Percentiles rank a stretch among this genome's conserved stretches.
phyloP scores from a whole-genome alignment of 1,284 basidiomycete species.

The Sporisorium graminicola region DNA sequence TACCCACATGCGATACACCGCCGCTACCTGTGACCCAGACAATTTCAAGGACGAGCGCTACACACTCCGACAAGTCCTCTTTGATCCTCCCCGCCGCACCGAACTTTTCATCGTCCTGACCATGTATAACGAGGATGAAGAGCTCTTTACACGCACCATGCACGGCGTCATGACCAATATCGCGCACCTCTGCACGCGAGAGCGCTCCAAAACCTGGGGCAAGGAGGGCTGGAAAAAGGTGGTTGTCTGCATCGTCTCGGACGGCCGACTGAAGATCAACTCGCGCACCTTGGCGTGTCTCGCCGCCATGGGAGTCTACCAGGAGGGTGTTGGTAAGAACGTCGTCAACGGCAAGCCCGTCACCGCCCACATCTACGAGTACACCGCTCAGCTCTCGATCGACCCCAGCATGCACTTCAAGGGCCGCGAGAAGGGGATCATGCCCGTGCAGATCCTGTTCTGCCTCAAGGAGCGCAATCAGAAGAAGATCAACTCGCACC shows the following conservation, averaged over 20 bases:
- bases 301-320: conserved; percentile 85
- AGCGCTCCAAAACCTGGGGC: conserved; percentile 91
- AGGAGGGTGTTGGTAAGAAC: conserved; percentile 93
- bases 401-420: conserved; percentile 84
- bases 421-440: conserved; percentile 78
- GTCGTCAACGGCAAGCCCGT: conserved; percentile 87
- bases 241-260: conserved; percentile 81
- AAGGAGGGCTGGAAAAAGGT: conserved; percentile 95
- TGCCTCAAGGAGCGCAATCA: conserved; percentile 71
- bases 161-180: conserved; percentile 69
- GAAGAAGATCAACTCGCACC: conserved; percentile 84
- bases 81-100: conserved; percentile 63
- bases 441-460: conserved; percentile 93
- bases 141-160: conserved; percentile 65
- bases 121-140: conserved; percentile 66
- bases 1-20: conserved; percentile 75
- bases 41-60: conserved; percentile 78
- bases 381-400: conserved; percentile 78
- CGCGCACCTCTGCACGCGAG: conserved; percentile 80
- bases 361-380: conserved; percentile 90
- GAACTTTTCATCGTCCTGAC: conserved; percentile 68
- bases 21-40: conserved; percentile 76
- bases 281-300: conserved; percentile 92
- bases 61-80: conserved; percentile 64
- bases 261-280: conserved; percentile 91